Conservation (phyloP, 768 basidiomycete genomes). For the Galerina marginata region DNA sequence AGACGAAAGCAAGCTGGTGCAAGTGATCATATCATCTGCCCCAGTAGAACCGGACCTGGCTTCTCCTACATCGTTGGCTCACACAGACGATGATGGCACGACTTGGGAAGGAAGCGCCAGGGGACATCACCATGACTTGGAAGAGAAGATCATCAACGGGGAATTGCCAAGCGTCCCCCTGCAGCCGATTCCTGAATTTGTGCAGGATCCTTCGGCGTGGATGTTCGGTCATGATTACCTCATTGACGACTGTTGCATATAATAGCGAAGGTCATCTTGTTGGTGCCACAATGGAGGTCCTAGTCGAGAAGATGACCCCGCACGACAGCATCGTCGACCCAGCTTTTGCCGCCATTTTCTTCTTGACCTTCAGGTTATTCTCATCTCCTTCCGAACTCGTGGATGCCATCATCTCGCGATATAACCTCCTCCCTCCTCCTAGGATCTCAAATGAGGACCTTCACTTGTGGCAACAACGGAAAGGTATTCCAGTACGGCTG, state of each 20-base stretch:
- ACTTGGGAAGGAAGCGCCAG: slow-evolving; percentile 61
- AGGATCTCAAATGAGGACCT: slow-evolving; percentile 63
- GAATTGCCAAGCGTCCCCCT: slow-evolving; percentile 56
- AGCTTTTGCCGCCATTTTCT: slow-evolving; percentile 88
- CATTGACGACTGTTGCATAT: slow-evolving; percentile 84
- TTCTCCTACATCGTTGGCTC: slow-evolving; percentile 58
- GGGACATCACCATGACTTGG: slow-evolving; percentile 40
- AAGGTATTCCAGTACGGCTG: slow-evolving; percentile 88
- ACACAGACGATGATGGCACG: slow-evolving; percentile 59
- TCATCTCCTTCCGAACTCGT: slow-evolving; percentile 79
- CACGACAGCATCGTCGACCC: slow-evolving; percentile 91
- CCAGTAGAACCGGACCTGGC: slow-evolving; percentile 47
- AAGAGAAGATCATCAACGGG: slow-evolving; percentile 61
- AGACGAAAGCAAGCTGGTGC: slow-evolving; percentile 46
- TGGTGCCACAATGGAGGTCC: slow-evolving; percentile 84
- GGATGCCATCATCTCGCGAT: slow-evolving; percentile 78
- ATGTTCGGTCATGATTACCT: slow-evolving; percentile 80
- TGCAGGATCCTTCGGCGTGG: slow-evolving; percentile 54
- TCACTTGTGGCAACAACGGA: slow-evolving; percentile 82
- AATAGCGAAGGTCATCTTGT: slow-evolving; percentile 90
- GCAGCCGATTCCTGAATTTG: slow-evolving; percentile 42
- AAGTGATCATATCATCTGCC: slow-evolving; percentile 33
- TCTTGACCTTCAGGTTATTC: slow-evolving; percentile 94
- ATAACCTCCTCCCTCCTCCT: slow-evolving; percentile 74
- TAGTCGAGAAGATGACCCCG: slow-evolving; percentile 98